Conservation (phyloP, 768 basidiomycete genomes). For the Serendipita indica region DNA sequence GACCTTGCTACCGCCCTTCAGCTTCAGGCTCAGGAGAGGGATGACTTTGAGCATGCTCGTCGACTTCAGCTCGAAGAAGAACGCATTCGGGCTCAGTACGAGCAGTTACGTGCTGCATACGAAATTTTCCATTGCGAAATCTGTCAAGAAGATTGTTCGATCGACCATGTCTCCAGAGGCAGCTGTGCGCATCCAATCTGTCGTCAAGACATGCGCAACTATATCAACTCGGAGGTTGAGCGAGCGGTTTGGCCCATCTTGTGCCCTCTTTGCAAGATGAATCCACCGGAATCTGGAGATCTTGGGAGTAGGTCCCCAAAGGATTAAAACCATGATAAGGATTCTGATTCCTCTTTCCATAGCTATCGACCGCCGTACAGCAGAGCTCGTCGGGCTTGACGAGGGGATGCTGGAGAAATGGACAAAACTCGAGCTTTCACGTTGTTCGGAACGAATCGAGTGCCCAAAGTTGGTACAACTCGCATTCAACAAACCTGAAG, state of each 20-base stretch:
- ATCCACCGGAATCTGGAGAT: conserved; percentile 15
- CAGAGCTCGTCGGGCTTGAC: not conserved
- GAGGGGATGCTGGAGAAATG: not conserved
- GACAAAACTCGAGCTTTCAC: not conserved
- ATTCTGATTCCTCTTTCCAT: not conserved
- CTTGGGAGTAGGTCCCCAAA: conserved; percentile 26
- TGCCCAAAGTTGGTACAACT: not conserved
- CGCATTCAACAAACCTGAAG: not conserved
- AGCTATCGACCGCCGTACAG: not conserved
- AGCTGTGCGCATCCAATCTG: conserved; percentile 41
- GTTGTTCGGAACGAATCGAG: not conserved
- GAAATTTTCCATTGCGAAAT: conserved; percentile 36
- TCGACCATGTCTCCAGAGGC: conserved; percentile 30
- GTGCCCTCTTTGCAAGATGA: conserved; percentile 41
- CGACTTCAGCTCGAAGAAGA: conserved; percentile 10
- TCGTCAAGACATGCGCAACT: conserved; percentile 33
- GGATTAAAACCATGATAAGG: not conserved
- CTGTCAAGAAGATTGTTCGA: conserved; percentile 37
- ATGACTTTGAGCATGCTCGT: conserved; percentile 7
- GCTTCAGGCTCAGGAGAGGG: not conserved
- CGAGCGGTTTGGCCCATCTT: conserved; percentile 44
- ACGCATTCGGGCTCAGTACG: not conserved
- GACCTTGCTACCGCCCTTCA: not conserved
- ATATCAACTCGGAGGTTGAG: conserved; percentile 32
- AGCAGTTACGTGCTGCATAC: not conserved